A percentile compares a stretch with the other conserved stretches of the same genome.
Conservation (phyloP, 306 rosid genomes). For the Citrullus colocynthis region DNA sequence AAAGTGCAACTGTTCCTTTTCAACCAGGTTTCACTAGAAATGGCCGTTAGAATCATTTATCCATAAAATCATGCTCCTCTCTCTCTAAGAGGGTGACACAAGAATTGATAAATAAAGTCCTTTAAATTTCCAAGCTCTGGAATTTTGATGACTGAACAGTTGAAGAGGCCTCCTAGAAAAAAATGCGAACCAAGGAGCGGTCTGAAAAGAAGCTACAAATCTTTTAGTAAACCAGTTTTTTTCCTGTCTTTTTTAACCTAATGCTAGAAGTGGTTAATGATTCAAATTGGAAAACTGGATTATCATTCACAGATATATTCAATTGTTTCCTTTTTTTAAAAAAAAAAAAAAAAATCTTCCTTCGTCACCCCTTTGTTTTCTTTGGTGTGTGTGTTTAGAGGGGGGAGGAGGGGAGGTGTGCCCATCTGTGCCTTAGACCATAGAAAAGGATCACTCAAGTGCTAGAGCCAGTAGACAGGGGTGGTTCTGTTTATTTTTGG, state of each 20-base stretch:
- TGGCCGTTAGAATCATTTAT: not conserved
- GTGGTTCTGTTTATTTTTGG: not conserved
- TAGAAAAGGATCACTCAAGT: too few relatives aligned
- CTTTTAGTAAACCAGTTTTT: not conserved
- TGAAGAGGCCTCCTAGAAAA: not conserved
- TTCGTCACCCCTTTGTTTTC: too few relatives aligned
- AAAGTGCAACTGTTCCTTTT: not conserved
- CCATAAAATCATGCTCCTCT: not conserved
- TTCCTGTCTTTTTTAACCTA: not conserved
- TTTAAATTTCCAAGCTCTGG: not conserved
- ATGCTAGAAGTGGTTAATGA: not conserved
- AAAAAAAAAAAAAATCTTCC: too few relatives aligned
- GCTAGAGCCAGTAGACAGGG: too few relatives aligned
- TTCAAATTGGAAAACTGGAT: not conserved
- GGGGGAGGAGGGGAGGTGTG: too few relatives aligned
- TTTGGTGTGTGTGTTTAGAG: not conserved
- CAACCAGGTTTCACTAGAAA: not conserved
- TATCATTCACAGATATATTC: not conserved
- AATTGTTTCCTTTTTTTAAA: not conserved
- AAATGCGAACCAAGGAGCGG: not conserved
- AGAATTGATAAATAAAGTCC: not conserved
- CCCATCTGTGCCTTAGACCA: too few relatives aligned
- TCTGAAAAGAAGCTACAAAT: not conserved
- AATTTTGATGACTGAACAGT: not conserved
- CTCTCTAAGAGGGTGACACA: not conserved